Base-by-base conservation (phyloP, 2,329 filamentous ascomycete species). In the Pseudofabraea citricarpa region DNA sequence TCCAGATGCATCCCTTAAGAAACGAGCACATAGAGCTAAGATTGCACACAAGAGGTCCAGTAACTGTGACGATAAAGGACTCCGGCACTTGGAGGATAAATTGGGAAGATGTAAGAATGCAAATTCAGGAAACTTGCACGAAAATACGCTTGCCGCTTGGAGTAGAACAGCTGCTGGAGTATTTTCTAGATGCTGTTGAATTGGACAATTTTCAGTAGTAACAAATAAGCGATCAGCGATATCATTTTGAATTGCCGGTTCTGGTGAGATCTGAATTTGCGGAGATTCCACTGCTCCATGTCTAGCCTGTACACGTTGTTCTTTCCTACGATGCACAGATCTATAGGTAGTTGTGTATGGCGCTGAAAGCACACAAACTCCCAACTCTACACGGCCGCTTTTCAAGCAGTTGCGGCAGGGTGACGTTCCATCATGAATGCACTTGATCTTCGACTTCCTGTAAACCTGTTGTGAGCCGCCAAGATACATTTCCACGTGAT, bases 391-490 rank as follows among this genome's bases (percentile, higher is more conserved):
- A 22, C 45, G 40, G 5, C 49, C 46, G 8, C 45, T 48, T 33
- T 44, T 54, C 20, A 39, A 27, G 18, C 54, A 56, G 36, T 49
- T 53, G 40, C 48, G 50, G 21, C 54, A 56, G 15, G 54, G 54
- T 31, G 54, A 37, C n/a, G 31, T 40, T 20, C 54, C 54, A 12
- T 44, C 36, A 39, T 56, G 47, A 7, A 54, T 43, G 37, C 54
- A 56, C 49, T 55, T 55, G 31, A 55, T 46, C 48, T 56, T 56
- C 21, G 52, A 53, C 45, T 46, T 43, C 37, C 54, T 56, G 20
- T 4, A 19, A 9, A 31, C 7, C 9, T 9, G 13, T 32, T 33
- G 22, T 22, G 12, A 32, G n/a, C n/a, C 19, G 3, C 16, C 22
- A 31, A 4, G 13, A 31, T 9, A 4, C 12, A 31, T 29, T 29